These are phyloP conservation scores for Phaseolus coccineus DNA, from an alignment of 331 rosid genomes.

Conservation along the genomic window DNA sequence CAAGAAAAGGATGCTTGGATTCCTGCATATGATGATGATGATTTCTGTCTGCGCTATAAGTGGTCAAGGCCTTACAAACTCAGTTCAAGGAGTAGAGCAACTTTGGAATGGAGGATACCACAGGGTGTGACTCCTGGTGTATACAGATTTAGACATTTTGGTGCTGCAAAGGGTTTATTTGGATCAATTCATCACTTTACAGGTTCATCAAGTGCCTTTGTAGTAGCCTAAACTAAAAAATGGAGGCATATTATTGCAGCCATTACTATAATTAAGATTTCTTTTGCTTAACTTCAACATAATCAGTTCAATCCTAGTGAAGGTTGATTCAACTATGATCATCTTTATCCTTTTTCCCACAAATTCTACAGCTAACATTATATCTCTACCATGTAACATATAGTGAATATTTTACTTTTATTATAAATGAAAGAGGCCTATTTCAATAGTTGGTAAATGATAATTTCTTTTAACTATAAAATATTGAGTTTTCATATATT, in stretches of 20 bases:
- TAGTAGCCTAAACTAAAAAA: constrained; percentile 59
- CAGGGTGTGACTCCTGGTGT: constrained; percentile 67
- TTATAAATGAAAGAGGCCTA: too few relatives aligned
- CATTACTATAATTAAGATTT: constrained; percentile 5
- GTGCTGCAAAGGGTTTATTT: constrained; percentile 70
- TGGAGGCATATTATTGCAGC: constrained; percentile 4
- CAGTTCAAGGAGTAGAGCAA: constrained; percentile 70
- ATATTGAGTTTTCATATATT: too few relatives aligned
- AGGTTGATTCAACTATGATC: neutral
- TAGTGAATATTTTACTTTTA: too few relatives aligned
- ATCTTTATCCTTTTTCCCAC: neutral
- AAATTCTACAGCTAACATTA: neutral
- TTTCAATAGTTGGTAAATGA: too few relatives aligned
- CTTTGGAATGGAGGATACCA: constrained; percentile 91
- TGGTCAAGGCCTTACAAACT: constrained; percentile 81
- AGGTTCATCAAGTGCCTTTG: constrained; percentile 87
- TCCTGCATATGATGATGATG: constrained; percentile 90
- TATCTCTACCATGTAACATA: neutral
- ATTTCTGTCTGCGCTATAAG: constrained; percentile 83
- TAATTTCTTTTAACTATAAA: too few relatives aligned
- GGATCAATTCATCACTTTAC: constrained; percentile 78
- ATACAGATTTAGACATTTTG: constrained; percentile 78
- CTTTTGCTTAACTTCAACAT: constrained; percentile 8
- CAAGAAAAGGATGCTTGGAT: constrained; percentile 67
- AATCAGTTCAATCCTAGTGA: constrained; percentile 19